Base-by-base conservation (phyloP, 495 filamentous ascomycete species). In the Daldinia vernicosa region DNA sequence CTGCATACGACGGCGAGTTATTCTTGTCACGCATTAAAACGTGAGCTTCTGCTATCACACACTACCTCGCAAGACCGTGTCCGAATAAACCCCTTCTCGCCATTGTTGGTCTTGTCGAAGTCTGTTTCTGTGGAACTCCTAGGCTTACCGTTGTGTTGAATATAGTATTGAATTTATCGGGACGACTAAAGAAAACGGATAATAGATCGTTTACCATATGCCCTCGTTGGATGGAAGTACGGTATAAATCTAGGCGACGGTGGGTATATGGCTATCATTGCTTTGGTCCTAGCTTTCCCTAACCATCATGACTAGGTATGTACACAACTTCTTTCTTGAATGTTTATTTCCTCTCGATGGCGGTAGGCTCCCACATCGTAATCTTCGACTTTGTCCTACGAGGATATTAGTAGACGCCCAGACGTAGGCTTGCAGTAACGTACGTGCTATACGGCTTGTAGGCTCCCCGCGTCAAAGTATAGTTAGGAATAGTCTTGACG, bases 361-460 rank as follows among this genome's bases (percentile, higher is more conserved):
- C 77, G 19, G 76, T 74, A 39, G 85, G 81, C 15, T 78, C 67
- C 85, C 85, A 87, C 51, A 76, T 76, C 37, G 67, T 74, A 51
- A 81, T 68, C 79, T 86, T 87, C 14, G 84, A 79, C 66, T 81
- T 85, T 14, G 75, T 57, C 35, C 82, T 84, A 60, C 66, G 28
- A 28, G n/a, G 28, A 30, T 32, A 35, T 57, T 63, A 67, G 27
- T 40, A 30, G 65, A 35, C 12, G 19, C 0, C 9, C 11, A 17
- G 22, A 40, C 6, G 2, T 28, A 19, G 12, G 45, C 4, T 30
- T 17, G 17, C 6, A 33, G 19, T 19, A 9, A 89, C 92, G 75
- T 78, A 97, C 95, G 95, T 99, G 80, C 86, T 96, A 79, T 98
- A 99, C 15, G 96, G 87, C 84, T 91, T 95, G 84, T 88, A 99